Conservation (phyloP, 805 yeast genomes). For the Myxozyma mucilagina region DNA sequence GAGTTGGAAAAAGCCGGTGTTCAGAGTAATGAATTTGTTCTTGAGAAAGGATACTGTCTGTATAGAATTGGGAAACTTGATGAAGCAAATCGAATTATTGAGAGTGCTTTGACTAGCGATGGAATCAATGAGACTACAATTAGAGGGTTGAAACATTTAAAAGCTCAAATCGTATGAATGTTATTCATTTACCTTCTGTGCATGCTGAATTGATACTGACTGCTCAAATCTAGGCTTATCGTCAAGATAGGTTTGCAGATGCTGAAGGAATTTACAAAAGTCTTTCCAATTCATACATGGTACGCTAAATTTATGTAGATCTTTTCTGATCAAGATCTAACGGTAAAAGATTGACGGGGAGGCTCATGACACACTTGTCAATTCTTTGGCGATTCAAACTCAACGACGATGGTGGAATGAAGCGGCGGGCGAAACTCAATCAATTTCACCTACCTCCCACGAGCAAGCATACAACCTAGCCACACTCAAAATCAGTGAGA, state of each 20-base stretch:
- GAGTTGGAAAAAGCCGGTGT: constrained; percentile 41
- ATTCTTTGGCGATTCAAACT: constrained; percentile 62
- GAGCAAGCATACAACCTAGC: constrained; percentile 65
- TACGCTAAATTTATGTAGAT: background rate
- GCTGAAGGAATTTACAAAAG: constrained; percentile 51
- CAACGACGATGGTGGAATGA: constrained; percentile 41
- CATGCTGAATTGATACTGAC: background rate
- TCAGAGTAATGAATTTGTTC: constrained; percentile 18
- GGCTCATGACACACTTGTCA: constrained; percentile 55
- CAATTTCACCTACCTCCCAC: constrained; percentile 42
- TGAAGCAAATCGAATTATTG: constrained; percentile 33
- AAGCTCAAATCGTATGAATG: constrained; percentile 49
- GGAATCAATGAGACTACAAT: background rate
- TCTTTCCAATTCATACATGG: constrained; percentile 35
- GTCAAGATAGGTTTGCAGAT: constrained; percentile 46
- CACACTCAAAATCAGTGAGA: constrained; percentile 49
- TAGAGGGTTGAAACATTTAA: constrained; percentile 50
- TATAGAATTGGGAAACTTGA: constrained; percentile 56
- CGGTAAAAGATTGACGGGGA: constrained; percentile 43
- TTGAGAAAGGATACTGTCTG: constrained; percentile 59
- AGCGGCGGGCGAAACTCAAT: background rate
- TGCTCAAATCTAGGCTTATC: constrained; percentile 42
- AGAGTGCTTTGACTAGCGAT: constrained; percentile 28
- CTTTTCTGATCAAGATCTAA: constrained; percentile 12
- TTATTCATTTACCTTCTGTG: background rate